phyloP scores from a whole-genome alignment of 2,329 filamentous ascomycete species.

The Aspergillus phoenicis region DNA sequence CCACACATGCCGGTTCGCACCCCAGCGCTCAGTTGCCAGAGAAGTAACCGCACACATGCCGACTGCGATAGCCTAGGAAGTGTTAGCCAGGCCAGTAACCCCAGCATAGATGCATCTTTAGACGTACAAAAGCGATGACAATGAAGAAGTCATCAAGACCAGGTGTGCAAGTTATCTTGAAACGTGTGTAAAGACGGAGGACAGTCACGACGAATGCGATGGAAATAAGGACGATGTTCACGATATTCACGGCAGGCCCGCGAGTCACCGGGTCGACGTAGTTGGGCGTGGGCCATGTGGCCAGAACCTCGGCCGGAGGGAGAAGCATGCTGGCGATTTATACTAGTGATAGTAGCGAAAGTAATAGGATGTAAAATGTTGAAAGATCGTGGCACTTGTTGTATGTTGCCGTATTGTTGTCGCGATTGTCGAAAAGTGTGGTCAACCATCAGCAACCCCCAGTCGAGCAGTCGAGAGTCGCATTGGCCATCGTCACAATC shows the following conservation, averaged over 20 bases:
- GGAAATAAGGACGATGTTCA: conserved; percentile 44
- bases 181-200: conserved; percentile 52
- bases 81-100: conserved; percentile 7
- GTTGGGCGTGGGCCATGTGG: conserved; percentile 52
- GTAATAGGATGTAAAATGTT: background rate
- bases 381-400: background rate
- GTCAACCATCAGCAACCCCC: conserved; percentile 15
- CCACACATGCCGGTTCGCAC: conserved; percentile 47
- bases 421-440: background rate
- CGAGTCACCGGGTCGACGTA: conserved; percentile 50
- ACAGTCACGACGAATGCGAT: conserved; percentile 45
- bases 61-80: conserved; percentile 35
- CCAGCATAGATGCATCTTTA: too few relatives aligned
- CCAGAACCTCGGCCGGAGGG: conserved; percentile 46
- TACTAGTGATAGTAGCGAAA: background rate
- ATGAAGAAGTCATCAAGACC: conserved; percentile 54
- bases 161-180: conserved; percentile 48
- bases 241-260: conserved; percentile 47
- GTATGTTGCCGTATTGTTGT: background rate
- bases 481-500: conserved; percentile 15
- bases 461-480: conserved; percentile 5
- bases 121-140: conserved; percentile 43
- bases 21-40: conserved; percentile 35
- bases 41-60: conserved; percentile 39
- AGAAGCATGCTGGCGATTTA: conserved; percentile 36